Evolutionary conservation across 2,329 filamentous ascomycete species (phyloP), one percentile per base, ranked within the genome.

Genomic region (Exophiala oligosperma): DNA sequence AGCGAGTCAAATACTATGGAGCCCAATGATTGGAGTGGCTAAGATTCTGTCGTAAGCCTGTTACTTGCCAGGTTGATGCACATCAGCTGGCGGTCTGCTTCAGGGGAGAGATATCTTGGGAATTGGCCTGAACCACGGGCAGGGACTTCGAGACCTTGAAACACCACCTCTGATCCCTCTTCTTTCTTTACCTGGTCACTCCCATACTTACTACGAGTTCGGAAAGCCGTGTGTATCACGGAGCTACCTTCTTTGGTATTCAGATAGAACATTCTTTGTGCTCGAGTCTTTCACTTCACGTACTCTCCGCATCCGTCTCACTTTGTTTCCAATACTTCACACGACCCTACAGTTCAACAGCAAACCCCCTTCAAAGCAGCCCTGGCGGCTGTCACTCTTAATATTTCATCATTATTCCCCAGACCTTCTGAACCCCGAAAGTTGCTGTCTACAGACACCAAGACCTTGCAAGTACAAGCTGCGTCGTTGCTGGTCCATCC

Each of bases 371-470:
- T 44, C 26, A 40, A n/a, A 50, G 37, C 46, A 21, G 57, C 52
- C 61, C 61, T 55, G 61, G 61, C 44, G 61, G 61, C 61, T 61
- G 61, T 63, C 57, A 63, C 47, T 37, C 28, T 17, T 29, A 29
- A 26, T 21, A n/a, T 35, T 28, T 32, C 17, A 24, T 57, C 55
- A 35, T 50, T 49, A 35, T n/a, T 21, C 23, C 24, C 48, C 11
- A 43, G 5, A 14, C 40, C 12, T 43, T 4, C 12, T 43, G 40
- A 23, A 17, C 9, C 6, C n/a, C 14, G 40, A 17, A 5, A 11
- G 3, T 41, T 53, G 32, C 32, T 35, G 32, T 50, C 26, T 17
- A 32, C 28, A 17, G 3, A 32, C 26, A 21, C 32, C 48, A 9
- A 38, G 5, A 38, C 11, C 23, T 11, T 11, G 9, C 32, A 35